Evolutionary conservation across 148 eudicot species (phyloP), one percentile per base, ranked within the genome.

Genomic region (Camellia lanceoleosa): DNA sequence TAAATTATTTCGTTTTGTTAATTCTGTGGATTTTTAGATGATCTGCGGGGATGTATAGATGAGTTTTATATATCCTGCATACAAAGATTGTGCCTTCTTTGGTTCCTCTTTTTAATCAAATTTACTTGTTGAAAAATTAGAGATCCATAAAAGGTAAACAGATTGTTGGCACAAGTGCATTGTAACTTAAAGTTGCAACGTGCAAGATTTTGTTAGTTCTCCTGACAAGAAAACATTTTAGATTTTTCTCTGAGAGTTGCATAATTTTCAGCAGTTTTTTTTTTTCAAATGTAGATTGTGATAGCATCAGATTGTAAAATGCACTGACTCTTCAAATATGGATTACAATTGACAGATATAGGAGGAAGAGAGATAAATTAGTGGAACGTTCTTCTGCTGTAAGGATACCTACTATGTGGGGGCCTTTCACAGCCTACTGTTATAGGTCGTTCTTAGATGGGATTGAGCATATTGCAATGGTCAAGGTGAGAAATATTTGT

Each of bases 381-480:
- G 90, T 92, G 61, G 92, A 94, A 64, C 89, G 82, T 54, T 78
- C 95, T 78, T 89, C 98, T 64, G 92, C 92, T 73, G 95, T 95
- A 78, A 85, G 89, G 79, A 86, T 92, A 82, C 98, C 95, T 71
- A 92, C 98, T 75, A 88, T 72, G 84, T 92, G 98, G 97, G 98
- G 98, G 10, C 97, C 95, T 65, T 94, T 92, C 79, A 84, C 82
- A 23, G 91, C 98, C 71, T 87, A 90, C 79, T 92, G 98, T 79
- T 94, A 91, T 74, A 83, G 87, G 70, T 94, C 98, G n/a, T 62
- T 89, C 78, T 79, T 94, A 79, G 98, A 94, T 79, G 97, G 95
- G 64, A 94, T 94, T 43, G 97, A 94, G 85, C 98, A 94, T 80
- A 92, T 94, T 69, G 98, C 97, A 2, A 91, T 94, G 97, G 98